phyloP scores from a whole-genome alignment of 2,329 filamentous ascomycete species.

The Phialocephala sp. region DNA sequence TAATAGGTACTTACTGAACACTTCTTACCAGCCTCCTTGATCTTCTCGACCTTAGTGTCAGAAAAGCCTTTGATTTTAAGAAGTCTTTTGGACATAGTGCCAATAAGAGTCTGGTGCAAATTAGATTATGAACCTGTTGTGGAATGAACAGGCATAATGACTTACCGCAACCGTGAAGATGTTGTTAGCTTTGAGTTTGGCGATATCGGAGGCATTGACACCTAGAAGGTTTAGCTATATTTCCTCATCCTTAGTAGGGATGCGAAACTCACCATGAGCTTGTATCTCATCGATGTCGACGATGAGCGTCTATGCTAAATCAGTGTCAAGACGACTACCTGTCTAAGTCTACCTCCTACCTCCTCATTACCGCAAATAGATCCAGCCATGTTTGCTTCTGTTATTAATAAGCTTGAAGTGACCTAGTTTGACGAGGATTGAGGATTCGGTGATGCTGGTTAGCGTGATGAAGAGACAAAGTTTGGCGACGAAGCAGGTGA shows the following conservation, averaged over 20 bases:
- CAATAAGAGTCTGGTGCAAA: slow-evolving; percentile 59
- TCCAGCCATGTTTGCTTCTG: slow-evolving; percentile 6
- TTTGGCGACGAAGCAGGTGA: neutral
- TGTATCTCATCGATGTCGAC: slow-evolving; percentile 71
- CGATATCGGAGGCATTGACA: slow-evolving; percentile 68
- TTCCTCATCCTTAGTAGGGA: neutral
- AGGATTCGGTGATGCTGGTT: neutral
- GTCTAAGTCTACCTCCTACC: slow-evolving; percentile 16
- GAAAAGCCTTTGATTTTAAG: slow-evolving; percentile 74
- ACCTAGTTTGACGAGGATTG: neutral
- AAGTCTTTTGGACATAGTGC: slow-evolving; percentile 63
- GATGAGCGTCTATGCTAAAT: slow-evolving; percentile 47
- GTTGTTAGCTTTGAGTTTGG: slow-evolving; percentile 66
- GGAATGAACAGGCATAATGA: neutral
- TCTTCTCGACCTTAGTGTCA: slow-evolving; percentile 72
- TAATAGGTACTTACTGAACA: slow-evolving; percentile 36
- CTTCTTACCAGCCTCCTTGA: slow-evolving; percentile 67
- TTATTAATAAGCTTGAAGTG: neutral
- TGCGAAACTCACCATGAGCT: slow-evolving; percentile 57
- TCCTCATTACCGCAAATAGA: slow-evolving; percentile 32
- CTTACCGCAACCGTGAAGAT: slow-evolving; percentile 68
- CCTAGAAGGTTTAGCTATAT: slow-evolving; percentile 46
- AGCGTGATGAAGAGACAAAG: neutral
- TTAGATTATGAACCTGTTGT: neutral
- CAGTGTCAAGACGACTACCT: neutral